Percentiles rank a stretch among this genome's conserved stretches.
phyloP scores from a whole-genome alignment of 306 rosid genomes.

The Quercus ilex region DNA sequence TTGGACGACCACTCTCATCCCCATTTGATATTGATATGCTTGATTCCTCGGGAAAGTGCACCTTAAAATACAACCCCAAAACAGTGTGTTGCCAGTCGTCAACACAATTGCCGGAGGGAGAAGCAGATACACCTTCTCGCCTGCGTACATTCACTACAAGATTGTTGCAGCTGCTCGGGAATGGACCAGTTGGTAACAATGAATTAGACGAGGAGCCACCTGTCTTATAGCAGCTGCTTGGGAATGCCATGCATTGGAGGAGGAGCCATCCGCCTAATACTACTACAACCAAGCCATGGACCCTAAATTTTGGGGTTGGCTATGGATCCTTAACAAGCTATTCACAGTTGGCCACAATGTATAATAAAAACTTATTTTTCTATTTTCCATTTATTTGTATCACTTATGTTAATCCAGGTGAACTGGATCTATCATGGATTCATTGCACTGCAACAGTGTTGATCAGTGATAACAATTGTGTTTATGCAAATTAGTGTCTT shows the following conservation, averaged over 20 bases:
- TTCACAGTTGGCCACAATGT: neutral
- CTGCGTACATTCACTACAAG: constrained; percentile 19
- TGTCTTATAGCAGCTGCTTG: neutral
- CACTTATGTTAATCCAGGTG: neutral
- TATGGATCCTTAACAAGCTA: too few relatives aligned
- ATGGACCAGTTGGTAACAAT: neutral
- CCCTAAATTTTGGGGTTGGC: too few relatives aligned
- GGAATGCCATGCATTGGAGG: too few relatives aligned
- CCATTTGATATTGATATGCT: constrained; percentile 28
- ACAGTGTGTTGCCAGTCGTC: neutral
- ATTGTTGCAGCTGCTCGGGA: constrained; percentile 21
- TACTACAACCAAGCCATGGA: too few relatives aligned
- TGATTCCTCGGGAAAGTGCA: constrained; percentile 31
- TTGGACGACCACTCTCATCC: constrained; percentile 36
- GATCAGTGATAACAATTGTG: neutral
- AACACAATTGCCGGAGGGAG: neutral
- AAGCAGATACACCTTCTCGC: constrained; percentile 22
- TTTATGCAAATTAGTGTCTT: neutral
- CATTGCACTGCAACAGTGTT: neutral
- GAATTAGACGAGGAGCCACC: neutral
- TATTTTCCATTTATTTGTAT: neutral
- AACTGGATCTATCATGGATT: neutral
- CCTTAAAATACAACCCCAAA: constrained; percentile 29
- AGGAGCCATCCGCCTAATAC: too few relatives aligned
- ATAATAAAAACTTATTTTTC: neutral